Evolutionary conservation across 495 filamentous ascomycete species (phyloP).

Genomic region (Podospora pseudoanserina): DNA sequence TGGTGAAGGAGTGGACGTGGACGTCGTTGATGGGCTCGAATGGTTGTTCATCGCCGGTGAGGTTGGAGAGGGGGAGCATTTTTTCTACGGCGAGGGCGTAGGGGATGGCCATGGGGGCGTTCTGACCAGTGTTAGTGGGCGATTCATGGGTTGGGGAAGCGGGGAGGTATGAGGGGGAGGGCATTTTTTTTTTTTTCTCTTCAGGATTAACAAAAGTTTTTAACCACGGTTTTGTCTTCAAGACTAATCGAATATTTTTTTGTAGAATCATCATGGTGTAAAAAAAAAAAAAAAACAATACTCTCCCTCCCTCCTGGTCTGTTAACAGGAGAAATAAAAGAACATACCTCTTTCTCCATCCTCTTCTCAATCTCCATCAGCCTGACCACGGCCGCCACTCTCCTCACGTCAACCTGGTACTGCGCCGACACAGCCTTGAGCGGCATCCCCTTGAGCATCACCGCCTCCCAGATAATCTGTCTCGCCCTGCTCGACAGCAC

Average conservation of each 20-base stretch:
- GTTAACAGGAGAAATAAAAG: slow-evolving; percentile 21
- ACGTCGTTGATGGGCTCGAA: slow-evolving; percentile 94
- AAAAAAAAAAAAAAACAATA: not conserved
- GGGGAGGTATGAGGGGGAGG: not conserved
- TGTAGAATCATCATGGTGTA: slow-evolving; percentile 59
- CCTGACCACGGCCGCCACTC: slow-evolving; percentile 84
- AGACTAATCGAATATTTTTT: slow-evolving; percentile 95
- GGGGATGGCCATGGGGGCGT: slow-evolving; percentile 68
- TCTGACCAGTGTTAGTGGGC: slow-evolving; percentile 44
- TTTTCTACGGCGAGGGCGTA: slow-evolving; percentile 70
- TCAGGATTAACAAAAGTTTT: slow-evolving; percentile 37
- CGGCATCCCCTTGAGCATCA: slow-evolving; percentile 61
- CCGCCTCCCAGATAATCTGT: slow-evolving; percentile 67
- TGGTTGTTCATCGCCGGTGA: slow-evolving; percentile 23
- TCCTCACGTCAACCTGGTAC: slow-evolving; percentile 74
- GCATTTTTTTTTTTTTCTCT: not conserved
- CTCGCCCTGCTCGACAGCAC: slow-evolving; percentile 75
- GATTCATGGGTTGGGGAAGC: not conserved
- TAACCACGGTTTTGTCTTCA: slow-evolving; percentile 90
- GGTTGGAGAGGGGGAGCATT: slow-evolving; percentile 67
- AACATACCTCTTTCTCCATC: slow-evolving; percentile 64
- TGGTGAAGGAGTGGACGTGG: slow-evolving; percentile 72
- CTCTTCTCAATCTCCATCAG: slow-evolving; percentile 83
- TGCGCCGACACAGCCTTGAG: slow-evolving; percentile 76
- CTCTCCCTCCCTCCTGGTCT: not conserved